Base-by-base conservation (phyloP, 1,284 basidiomycete species). In the Leucoagaricus sp. region DNA sequence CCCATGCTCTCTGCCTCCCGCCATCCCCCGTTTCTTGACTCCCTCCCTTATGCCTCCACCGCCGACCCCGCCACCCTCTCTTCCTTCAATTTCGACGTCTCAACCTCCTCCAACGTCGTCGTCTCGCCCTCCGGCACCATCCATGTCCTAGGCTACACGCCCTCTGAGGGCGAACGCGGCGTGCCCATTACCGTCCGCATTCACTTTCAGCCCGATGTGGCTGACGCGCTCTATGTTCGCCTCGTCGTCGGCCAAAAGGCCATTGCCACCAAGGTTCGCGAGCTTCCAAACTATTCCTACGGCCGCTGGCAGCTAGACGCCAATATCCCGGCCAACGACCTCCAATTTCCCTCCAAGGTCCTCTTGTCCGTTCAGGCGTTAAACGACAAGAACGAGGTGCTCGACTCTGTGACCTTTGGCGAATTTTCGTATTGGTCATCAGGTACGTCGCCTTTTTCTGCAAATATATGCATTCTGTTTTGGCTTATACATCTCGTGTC, bases 401-500 rank as follows among this genome's bases (percentile, higher is more conserved):
- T 90, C 13, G 87, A 90, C 63, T 79, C 83, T 0, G 76, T 84
- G 55, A 75, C 82, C 34, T 85, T 92, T 74, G 84, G 91, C 65
- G 77, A 86, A 66, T 86, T 93, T 74, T 77, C 80, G n/a, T 91
- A 89, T 62, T 80, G 77, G 71, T 67, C 75, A 12, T 61, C 73
- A 21, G 74, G 85, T 46, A 46, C 23, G 45, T 85, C 54, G 59
- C 78, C 73, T 48, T 33, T 55, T 23, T 55, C 56, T 53, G 52
- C 50, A 42, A 26, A 36, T 49, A 57, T 17, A 45, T 58, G 15
- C 13, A 25, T 51, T 38, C 41, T 42, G 57, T 19, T 17, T n/a
- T 51, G 40, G 17, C 41, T 55, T 40, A 36, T 25, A 46, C 46
- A 19, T 17, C 33, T 31, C n/a, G 19, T 17, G 21, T 41, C 19